A percentile compares a stretch with the other conserved stretches of the same genome.
phyloP scores from a whole-genome alignment of 2,329 filamentous ascomycete species.

The Sphaceloma murrayae region DNA sequence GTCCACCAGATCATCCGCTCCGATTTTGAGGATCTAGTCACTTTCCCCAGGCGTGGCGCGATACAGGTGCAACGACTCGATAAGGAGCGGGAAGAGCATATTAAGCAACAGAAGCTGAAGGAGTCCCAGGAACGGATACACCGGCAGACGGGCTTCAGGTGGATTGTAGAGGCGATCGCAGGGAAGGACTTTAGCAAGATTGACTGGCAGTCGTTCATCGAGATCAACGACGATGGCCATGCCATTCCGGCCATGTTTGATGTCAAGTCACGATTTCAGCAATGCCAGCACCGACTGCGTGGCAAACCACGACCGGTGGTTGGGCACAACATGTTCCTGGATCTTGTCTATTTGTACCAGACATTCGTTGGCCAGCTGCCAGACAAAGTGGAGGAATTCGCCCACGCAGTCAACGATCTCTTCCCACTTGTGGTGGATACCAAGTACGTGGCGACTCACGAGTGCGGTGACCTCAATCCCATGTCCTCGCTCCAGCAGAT shows the following conservation, averaged over 20 bases:
- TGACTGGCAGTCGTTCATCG: slow-evolving; percentile 31
- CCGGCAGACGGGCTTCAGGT: slow-evolving; percentile 41
- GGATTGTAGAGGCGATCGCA: slow-evolving; percentile 41
- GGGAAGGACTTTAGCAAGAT: slow-evolving; percentile 30
- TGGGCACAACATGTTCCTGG: slow-evolving; percentile 56
- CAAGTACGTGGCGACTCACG: slow-evolving; percentile 53
- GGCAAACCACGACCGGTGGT: slow-evolving; percentile 44
- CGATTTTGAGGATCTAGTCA: slow-evolving; percentile 45
- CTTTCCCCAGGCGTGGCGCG: slow-evolving; percentile 35
- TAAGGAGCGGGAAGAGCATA: slow-evolving; percentile 35
- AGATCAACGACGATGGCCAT: slow-evolving; percentile 29
- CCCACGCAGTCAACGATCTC: slow-evolving; percentile 39
- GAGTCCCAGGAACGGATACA: slow-evolving; percentile 34
- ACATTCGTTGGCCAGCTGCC: slow-evolving; percentile 53
- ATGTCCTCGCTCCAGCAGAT: slow-evolving; percentile 42
- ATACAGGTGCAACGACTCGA: slow-evolving; percentile 37
- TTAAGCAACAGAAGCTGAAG: slow-evolving; percentile 30
- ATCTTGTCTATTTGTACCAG: slow-evolving; percentile 55
- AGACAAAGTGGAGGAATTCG: slow-evolving; percentile 45
- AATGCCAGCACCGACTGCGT: slow-evolving; percentile 36
- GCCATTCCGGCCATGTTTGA: slow-evolving; percentile 30
- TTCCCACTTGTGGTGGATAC: slow-evolving; percentile 53
- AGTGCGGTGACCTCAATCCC: slow-evolving; percentile 44
- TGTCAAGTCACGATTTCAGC: slow-evolving; percentile 31
- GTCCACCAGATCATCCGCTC: slow-evolving; percentile 57